A percentile compares a stretch with the other conserved stretches of the same genome.
phyloP scores from a whole-genome alignment of 192 early-diverging fungal genomes.

The Umbelopsis isabellina region DNA sequence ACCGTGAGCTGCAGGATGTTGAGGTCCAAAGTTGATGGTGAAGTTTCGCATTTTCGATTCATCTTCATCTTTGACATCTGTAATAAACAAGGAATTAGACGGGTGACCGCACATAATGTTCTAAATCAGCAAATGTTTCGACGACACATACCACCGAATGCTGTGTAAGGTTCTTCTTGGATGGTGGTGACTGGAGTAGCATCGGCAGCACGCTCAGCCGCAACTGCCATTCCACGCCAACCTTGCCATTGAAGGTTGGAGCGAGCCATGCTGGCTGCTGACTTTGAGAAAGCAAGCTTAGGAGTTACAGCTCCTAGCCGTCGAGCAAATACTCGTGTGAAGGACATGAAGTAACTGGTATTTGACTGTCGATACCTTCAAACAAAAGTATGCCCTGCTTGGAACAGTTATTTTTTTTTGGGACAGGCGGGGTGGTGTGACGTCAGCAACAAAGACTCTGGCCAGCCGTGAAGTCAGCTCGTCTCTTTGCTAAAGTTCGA shows the following conservation, averaged over 20 bases:
- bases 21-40: constrained; percentile 99
- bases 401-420: too few relatives aligned
- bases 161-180: constrained; percentile 25
- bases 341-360: constrained; percentile 28
- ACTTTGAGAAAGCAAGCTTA: constrained; percentile 21
- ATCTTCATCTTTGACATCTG: constrained; percentile 49
- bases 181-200: constrained; percentile 38
- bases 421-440: too few relatives aligned
- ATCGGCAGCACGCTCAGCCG: constrained; percentile 15
- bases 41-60: constrained; percentile 65
- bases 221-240: constrained; percentile 38
- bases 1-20: constrained; percentile 97
- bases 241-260: constrained; percentile 24
- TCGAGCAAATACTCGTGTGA: constrained; percentile 40
- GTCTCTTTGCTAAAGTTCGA: too few relatives aligned
- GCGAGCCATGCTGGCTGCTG: constrained; percentile 5
- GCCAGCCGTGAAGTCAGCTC: too few relatives aligned
- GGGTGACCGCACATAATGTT: not conserved
- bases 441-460: too few relatives aligned
- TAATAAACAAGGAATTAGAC: not conserved
- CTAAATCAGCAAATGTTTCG: not conserved
- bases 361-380: too few relatives aligned
- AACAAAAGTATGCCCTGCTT: too few relatives aligned
- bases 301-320: constrained; percentile 24
- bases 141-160: constrained; percentile 29